These are phyloP conservation scores for Cercospora sojina DNA, from an alignment of 2,329 filamentous ascomycete species.

Conservation along the genomic window DNA sequence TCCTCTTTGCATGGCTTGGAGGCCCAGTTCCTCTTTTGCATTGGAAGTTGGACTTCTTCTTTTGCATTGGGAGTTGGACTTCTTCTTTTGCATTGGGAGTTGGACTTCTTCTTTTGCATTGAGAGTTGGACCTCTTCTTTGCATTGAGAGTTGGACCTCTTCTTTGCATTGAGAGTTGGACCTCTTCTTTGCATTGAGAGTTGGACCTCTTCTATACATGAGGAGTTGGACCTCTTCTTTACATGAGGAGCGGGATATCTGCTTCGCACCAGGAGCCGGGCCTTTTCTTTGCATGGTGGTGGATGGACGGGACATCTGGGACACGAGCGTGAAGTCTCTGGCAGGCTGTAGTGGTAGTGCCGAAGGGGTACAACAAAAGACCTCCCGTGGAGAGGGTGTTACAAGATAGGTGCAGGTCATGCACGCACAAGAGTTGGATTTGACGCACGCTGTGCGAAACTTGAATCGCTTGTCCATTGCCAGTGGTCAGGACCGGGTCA, in stretches of 20 bases:
- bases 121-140: background rate
- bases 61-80: background rate
- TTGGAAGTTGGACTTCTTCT: background rate
- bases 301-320: background rate
- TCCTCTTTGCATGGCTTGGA: background rate
- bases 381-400: background rate
- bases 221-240: background rate
- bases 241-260: background rate
- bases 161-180: background rate
- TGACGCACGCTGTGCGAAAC: background rate
- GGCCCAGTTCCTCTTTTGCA: background rate
- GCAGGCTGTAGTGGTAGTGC: background rate
- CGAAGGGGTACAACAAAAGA: background rate
- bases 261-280: background rate
- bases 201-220: background rate
- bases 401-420: background rate
- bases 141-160: background rate
- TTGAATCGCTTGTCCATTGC: background rate
- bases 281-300: background rate
- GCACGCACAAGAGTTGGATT: background rate
- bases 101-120: background rate
- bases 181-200: background rate
- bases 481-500: background rate
- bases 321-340: background rate
- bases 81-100: background rate